Evolutionary conservation across 2,329 filamentous ascomycete species (phyloP), one percentile per base, ranked within the genome.

Genomic region (Nakataea oryzae): DNA sequence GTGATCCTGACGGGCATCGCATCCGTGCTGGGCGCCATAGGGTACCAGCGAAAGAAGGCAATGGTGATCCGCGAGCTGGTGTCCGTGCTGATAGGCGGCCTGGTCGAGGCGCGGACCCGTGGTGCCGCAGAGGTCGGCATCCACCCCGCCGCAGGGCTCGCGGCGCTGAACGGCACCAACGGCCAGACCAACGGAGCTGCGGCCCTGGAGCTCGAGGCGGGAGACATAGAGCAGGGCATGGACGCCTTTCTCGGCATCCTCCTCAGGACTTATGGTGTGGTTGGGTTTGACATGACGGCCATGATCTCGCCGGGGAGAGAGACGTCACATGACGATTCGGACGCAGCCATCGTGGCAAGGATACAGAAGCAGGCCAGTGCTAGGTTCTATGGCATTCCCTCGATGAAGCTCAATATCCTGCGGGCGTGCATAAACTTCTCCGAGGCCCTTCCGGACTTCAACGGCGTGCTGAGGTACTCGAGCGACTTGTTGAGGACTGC

Each of bases 111-210:
- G 21, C 85, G 95, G 54, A 97, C 96, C 58, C 83, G 93, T 58
- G 93, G 93, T 34, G 95, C 95, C 54, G 93, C 95, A n/a, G 95
- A 97, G 71, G 90, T 95, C 69, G 95, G 93, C 3, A 91, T 99
- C 47, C 93, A 97, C 74, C 95, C 95, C 54, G 93, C 93, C 24
- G 91, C 93, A 12, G 93, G 91, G 0, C 78, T 97, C 60, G 87
- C 91, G 29, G 87, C 88, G 14, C 77, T 95, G 32, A 88, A 86
- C 66, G 77, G 83, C 13, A 73, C 76, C 3, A 78, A 76, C 62
- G 78, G 79, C 1, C 79, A 79, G 55, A 80, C 78, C 63, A 81
- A 81, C 12, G 76, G 80, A 8, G 78, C 81, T 9, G 78, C 81
- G 41, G 82, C 79, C 2, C 76, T 88, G 34, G 85, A 88, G 66